Conservation (phyloP, 345 rosid genomes). For the Nasturtium officinale region DNA sequence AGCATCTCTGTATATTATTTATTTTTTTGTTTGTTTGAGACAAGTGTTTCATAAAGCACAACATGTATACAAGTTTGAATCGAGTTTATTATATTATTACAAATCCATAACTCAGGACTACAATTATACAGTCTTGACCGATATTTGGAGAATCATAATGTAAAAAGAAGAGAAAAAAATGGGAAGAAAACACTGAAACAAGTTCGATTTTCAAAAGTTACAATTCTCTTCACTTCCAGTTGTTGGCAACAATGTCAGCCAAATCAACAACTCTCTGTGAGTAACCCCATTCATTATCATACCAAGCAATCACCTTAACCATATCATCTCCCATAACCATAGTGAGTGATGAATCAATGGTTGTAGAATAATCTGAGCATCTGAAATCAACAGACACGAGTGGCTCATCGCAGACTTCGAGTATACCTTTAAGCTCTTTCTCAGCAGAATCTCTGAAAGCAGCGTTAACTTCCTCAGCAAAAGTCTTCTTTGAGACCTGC, state of each 20-base stretch:
- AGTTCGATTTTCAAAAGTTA: conserved; percentile 3
- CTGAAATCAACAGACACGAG: conserved; percentile 92
- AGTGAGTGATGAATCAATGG: conserved; percentile 86
- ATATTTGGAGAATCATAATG: conserved; percentile 25
- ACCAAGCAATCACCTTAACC: conserved; percentile 99
- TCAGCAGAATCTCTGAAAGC: conserved; percentile 85
- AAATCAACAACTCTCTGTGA: conserved; percentile 97
- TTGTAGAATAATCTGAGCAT: conserved; percentile 80
- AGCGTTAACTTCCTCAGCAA: conserved; percentile 93
- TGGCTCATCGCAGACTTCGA: conserved; percentile 91
- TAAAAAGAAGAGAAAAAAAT: not conserved
- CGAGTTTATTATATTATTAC: conserved; percentile 26
- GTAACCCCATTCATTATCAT: conserved; percentile 98
- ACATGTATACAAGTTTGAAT: conserved; percentile 26
- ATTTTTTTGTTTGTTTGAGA: conserved; percentile 7
- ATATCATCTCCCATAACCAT: conserved; percentile 99
- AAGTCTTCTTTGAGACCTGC: conserved; percentile 88
- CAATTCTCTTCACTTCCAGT: conserved; percentile 79
- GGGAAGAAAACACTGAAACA: conserved; percentile 5
- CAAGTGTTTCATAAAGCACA: conserved; percentile 4
- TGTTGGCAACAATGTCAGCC: conserved; percentile 87
- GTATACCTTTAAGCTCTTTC: conserved; percentile 79
- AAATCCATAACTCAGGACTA: conserved; percentile 33
- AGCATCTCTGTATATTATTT: conserved; percentile 34
- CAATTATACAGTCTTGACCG: conserved; percentile 23